phyloP scores from a whole-genome alignment of 805 yeast species.

The Metschnikowia gelsemii region DNA sequence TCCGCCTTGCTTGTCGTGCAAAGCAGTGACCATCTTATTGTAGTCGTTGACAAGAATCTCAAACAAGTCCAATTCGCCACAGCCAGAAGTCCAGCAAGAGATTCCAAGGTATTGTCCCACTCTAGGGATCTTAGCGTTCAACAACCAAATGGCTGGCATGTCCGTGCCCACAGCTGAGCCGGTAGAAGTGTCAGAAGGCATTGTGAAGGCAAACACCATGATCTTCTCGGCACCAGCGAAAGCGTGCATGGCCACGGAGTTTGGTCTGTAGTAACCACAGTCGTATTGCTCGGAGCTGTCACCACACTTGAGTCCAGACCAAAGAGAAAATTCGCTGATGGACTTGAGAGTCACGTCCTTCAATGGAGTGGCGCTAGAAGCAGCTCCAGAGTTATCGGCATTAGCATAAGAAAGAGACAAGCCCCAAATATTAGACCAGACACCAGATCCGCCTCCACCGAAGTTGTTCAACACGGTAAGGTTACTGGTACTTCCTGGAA shows the following conservation, averaged over 20 bases:
- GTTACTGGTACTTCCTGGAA: slow-evolving; percentile 69
- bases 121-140: slow-evolving; percentile 95
- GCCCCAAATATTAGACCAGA: slow-evolving; percentile 84
- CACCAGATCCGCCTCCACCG: slow-evolving; percentile 92
- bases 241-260: slow-evolving; percentile 92
- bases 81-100: slow-evolving; percentile 96
- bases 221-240: slow-evolving; percentile 82
- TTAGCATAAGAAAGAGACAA: slow-evolving; percentile 86
- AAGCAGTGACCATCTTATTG: slow-evolving; percentile 69
- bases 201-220: slow-evolving; percentile 88
- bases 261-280: slow-evolving; percentile 86
- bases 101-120: slow-evolving; percentile 85
- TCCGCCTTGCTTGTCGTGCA: slow-evolving; percentile 79
- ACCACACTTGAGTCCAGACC: slow-evolving; percentile 65
- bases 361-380: slow-evolving; percentile 66
- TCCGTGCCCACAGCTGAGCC: slow-evolving; percentile 38
- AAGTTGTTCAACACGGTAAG: slow-evolving; percentile 79
- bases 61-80: slow-evolving; percentile 96
- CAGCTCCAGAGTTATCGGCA: slow-evolving; percentile 72
- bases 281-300: slow-evolving; percentile 35
- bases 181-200: slow-evolving; percentile 67
- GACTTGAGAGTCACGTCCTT: slow-evolving; percentile 68
- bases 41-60: slow-evolving; percentile 76
- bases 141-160: slow-evolving; percentile 98
- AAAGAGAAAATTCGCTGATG: slow-evolving; percentile 76